These are phyloP conservation scores for Fusarium bulbicola DNA, from an alignment of 2,329 filamentous ascomycete genomes.

Conservation along the genomic window DNA sequence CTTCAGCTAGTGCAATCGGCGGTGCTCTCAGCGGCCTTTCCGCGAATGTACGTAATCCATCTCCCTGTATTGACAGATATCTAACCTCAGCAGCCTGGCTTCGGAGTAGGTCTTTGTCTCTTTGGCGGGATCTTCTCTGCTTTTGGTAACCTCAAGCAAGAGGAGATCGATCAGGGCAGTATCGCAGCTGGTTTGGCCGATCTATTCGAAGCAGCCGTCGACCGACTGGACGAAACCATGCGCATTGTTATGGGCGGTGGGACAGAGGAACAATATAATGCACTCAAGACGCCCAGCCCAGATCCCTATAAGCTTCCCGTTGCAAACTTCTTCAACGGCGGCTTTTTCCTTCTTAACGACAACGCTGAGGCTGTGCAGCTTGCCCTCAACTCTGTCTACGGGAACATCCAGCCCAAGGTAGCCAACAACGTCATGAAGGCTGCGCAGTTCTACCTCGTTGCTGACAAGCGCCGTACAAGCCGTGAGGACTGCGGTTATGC, in stretches of 20 bases:
- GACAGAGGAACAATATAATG: neutral
- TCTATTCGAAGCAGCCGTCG: neutral
- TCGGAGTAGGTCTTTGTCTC: neutral
- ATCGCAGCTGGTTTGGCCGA: neutral
- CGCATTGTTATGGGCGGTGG: neutral
- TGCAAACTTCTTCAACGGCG: slow-evolving; percentile 23
- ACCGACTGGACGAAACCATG: neutral
- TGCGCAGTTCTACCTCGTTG: slow-evolving; percentile 12
- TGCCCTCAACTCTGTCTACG: neutral
- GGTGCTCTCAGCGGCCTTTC: neutral
- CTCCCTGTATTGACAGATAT: fast-evolving
- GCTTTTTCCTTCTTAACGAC: slow-evolving; percentile 22
- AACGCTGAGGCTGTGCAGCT: neutral
- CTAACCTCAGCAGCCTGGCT: neutral
- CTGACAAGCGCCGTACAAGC: slow-evolving; percentile 6
- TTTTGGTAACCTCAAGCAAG: neutral
- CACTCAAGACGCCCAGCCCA: neutral
- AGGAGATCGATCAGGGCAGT: slow-evolving; percentile 2
- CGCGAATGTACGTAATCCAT: neutral
- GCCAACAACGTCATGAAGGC: slow-evolving; percentile 35
- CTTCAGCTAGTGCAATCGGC: neutral
- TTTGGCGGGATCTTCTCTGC: neutral
- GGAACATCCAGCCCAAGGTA: slow-evolving; percentile 27
- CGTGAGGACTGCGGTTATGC: slow-evolving; percentile 19
- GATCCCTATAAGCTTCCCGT: slow-evolving; percentile 14